Percentiles rank a stretch among this genome's conserved stretches.
Evolutionary conservation across 805 yeast species (phyloP).

Genomic region (Schwanniomyces yamadae): DNA sequence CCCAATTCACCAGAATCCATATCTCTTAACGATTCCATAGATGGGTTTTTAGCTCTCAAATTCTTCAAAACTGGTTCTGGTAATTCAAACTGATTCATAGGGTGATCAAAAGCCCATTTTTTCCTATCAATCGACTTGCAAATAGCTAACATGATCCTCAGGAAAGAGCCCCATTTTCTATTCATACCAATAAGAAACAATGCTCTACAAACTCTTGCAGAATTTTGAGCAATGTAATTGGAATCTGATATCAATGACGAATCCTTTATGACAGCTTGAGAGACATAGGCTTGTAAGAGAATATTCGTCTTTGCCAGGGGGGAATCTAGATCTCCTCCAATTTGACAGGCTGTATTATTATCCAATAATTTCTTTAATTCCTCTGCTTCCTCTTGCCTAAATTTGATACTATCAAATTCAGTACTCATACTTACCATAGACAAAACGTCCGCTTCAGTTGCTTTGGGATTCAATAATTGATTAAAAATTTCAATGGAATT

Average conservation of each 20-base stretch:
- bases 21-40: conserved; percentile 72
- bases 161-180: conserved; percentile 85
- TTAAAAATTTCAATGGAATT: conserved; percentile 89
- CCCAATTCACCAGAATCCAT: conserved; percentile 78
- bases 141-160: conserved; percentile 70
- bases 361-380: conserved; percentile 69
- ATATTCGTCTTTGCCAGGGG: conserved; percentile 86
- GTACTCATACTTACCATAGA: conserved; percentile 88
- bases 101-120: conserved; percentile 89
- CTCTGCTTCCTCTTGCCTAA: conserved; percentile 79
- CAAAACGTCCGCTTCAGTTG: conserved; percentile 88
- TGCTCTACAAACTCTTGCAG: conserved; percentile 91
- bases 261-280: conserved; percentile 69
- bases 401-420: conserved; percentile 87
- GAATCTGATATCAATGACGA: conserved; percentile 84
- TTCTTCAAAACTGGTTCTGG: conserved; percentile 64
- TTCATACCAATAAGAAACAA: conserved; percentile 82
- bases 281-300: conserved; percentile 82
- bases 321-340: conserved; percentile 72
- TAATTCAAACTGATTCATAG: conserved; percentile 81
- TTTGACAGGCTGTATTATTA: conserved; percentile 69
- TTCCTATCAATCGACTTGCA: conserved; percentile 85
- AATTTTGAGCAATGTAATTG: conserved; percentile 92
- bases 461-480: conserved; percentile 75
- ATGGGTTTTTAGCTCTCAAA: conserved; percentile 61